phyloP scores from a whole-genome alignment of 495 filamentous ascomycete genomes.

The Lindgomyces ingoldianus region DNA sequence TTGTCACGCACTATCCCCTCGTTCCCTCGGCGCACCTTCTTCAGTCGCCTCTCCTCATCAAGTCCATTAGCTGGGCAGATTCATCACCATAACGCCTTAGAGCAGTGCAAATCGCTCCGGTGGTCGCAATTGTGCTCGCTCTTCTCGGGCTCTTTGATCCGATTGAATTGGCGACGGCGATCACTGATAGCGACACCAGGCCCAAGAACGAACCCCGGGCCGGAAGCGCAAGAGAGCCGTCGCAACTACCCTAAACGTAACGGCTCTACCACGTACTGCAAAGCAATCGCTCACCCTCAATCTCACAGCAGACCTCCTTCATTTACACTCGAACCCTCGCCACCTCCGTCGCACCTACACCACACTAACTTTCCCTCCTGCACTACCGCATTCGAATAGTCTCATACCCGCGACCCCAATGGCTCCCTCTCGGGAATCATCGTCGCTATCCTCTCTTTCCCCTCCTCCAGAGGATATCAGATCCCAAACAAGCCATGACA shows the following conservation, averaged over 20 bases:
- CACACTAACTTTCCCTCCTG: neutral
- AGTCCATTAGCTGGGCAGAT: neutral
- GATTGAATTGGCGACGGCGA: too few relatives aligned
- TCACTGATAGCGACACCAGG: too few relatives aligned
- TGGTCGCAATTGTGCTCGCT: too few relatives aligned
- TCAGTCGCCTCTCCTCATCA: neutral
- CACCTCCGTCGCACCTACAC: neutral
- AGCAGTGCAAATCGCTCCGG: neutral
- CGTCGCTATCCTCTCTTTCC: constrained; percentile 20
- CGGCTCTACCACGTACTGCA: too few relatives aligned
- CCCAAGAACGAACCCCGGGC: too few relatives aligned
- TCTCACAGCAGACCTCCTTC: too few relatives aligned
- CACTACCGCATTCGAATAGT: neutral
- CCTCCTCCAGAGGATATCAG: constrained; percentile 1
- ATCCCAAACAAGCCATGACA: neutral
- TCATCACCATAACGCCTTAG: neutral
- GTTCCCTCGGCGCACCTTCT: neutral
- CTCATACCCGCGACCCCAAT: neutral
- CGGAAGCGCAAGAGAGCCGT: too few relatives aligned
- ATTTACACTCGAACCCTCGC: neutral
- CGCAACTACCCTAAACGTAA: too few relatives aligned
- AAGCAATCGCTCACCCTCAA: too few relatives aligned
- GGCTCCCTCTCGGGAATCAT: neutral
- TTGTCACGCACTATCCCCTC: neutral
- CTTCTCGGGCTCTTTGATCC: too few relatives aligned